Conservation (phyloP, 1,139 yeast genomes). For the Wickerhamiella pararugosa region DNA sequence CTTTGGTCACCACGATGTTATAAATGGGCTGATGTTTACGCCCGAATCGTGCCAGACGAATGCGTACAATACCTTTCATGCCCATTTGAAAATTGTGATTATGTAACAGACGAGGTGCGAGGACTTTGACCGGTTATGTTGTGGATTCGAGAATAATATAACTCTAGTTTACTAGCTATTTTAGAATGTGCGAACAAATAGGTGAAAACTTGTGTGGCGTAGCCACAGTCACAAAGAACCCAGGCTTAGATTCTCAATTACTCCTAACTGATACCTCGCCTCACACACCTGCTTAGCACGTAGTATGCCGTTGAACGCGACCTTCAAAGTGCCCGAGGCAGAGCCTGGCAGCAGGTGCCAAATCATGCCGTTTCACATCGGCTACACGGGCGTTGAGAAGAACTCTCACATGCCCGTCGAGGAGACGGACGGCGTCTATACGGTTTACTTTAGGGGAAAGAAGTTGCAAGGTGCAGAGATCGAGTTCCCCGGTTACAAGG, state of each 20-base stretch:
- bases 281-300: not conserved
- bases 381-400: conserved; percentile 11
- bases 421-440: not conserved
- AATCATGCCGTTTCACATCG: conserved; percentile 13
- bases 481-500: conserved; percentile 11
- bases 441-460: conserved; percentile 13
- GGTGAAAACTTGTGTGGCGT: too few relatives aligned
- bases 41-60: conserved; percentile 87
- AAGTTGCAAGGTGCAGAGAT: conserved; percentile 11
- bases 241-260: too few relatives aligned
- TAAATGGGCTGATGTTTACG: conserved; percentile 75
- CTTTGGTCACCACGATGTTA: conserved; percentile 80
- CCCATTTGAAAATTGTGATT: too few relatives aligned
- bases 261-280: too few relatives aligned
- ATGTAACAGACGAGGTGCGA: too few relatives aligned
- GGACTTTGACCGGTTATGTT: too few relatives aligned
- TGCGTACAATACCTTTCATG: conserved; percentile 34
- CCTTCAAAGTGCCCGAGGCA: conserved; percentile 1
- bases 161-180: too few relatives aligned
- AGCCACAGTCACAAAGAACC: too few relatives aligned
- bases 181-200: too few relatives aligned
- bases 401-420: conserved; percentile 6
- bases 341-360: conserved; percentile 7
- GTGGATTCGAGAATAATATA: too few relatives aligned
- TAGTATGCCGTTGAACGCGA: not conserved